These are phyloP conservation scores for Aurinia saxatilis DNA, from an alignment of 345 rosid genomes.

Conservation along the genomic window DNA sequence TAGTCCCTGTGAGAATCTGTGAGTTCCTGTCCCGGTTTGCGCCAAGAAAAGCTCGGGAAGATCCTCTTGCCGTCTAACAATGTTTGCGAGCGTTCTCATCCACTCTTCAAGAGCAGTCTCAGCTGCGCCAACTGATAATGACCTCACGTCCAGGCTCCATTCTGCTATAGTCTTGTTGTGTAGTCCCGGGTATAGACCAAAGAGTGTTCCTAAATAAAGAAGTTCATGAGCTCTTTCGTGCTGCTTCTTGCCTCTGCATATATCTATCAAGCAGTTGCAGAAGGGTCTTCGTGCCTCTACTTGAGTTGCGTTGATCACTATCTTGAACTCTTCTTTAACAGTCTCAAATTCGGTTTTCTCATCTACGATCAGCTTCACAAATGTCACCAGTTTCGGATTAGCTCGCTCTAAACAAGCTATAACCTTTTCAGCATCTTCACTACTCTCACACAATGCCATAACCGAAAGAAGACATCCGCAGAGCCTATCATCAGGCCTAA, in stretches of 20 bases:
- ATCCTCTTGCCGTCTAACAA: conserved; percentile 51
- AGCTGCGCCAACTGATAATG: conserved; percentile 82
- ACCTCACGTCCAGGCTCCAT: conserved; percentile 85
- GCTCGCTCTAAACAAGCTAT: conserved; percentile 56
- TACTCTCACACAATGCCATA: conserved; percentile 52
- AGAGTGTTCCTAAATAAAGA: conserved; percentile 76
- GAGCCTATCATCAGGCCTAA: conserved; percentile 74
- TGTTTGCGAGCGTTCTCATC: conserved; percentile 62
- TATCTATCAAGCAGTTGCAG: conserved; percentile 86
- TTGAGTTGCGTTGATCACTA: conserved; percentile 42
- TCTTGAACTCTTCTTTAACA: conserved; percentile 55
- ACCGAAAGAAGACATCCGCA: conserved; percentile 84
- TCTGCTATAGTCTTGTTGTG: conserved; percentile 60
- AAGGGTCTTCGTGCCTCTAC: conserved; percentile 80
- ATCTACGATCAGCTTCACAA: conserved; percentile 45
- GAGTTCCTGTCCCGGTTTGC: conserved; percentile 78
- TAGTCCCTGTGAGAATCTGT: conserved; percentile 73
- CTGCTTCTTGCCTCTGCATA: conserved; percentile 51
- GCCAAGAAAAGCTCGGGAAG: conserved; percentile 71
- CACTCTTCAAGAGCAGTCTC: conserved; percentile 86
- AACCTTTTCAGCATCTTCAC: conserved; percentile 52
- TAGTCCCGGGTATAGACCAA: conserved; percentile 68
- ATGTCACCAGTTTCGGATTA: conserved; percentile 52
- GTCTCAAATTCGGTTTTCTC: conserved; percentile 39
- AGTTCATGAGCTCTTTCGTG: conserved; percentile 71